Percentiles rank a stretch among this genome's conserved stretches.
Evolutionary conservation across 148 eudicot genomes (phyloP).

Genomic region (Rheum nobile): DNA sequence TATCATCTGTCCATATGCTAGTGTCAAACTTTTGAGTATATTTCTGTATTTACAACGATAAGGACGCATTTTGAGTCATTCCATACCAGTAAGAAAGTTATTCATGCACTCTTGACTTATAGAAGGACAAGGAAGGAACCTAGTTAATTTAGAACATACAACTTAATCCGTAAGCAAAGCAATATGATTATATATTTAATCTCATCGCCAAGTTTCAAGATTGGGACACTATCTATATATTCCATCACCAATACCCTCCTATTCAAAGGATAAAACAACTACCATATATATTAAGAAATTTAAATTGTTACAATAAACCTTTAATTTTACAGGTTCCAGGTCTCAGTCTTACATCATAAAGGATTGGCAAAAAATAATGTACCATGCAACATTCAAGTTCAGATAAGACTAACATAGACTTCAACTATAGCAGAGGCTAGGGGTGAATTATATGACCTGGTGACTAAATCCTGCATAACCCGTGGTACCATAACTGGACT

Average conservation of each 20-base stretch:
- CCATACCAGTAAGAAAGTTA: no score
- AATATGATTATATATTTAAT: no score
- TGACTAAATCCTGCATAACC: constrained; percentile 45
- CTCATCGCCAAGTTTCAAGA: constrained; percentile 88
- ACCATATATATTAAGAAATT: background rate
- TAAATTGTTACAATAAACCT: no score
- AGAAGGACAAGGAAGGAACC: background rate
- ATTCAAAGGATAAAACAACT: constrained; percentile 4
- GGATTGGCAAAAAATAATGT: no score
- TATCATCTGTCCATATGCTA: constrained; percentile 98
- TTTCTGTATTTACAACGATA: constrained; percentile 41
- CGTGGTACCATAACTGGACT: constrained; percentile 80
- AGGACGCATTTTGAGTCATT: background rate
- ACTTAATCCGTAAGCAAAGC: no score
- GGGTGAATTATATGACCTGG: no score
- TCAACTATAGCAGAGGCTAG: background rate
- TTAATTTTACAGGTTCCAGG: no score
- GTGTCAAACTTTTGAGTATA: constrained; percentile 74
- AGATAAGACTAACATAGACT: no score
- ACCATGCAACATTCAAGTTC: no score
- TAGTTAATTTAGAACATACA: no score
- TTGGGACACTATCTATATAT: constrained; percentile 81
- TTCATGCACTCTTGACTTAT: no score
- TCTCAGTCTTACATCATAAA: no score
- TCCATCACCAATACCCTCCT: constrained; percentile 95